Evolutionary conservation across 139 green algal genomes (phyloP).

Genomic region (Chlorella sp.): DNA sequence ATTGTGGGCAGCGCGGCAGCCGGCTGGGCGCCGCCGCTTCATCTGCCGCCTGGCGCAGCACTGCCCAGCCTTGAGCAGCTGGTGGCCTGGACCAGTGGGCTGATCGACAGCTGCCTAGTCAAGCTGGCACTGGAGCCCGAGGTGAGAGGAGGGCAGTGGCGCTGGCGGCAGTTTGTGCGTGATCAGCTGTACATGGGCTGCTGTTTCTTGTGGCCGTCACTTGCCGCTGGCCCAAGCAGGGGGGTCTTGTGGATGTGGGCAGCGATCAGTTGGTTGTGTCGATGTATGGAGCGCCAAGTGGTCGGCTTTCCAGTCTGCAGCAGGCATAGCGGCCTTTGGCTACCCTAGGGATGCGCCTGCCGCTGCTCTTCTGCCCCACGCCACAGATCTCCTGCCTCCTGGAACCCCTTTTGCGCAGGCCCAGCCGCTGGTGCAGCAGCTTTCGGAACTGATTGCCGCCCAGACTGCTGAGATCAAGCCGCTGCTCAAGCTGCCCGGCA

Average conservation of each 20-base stretch:
- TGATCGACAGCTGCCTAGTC: slow-evolving; percentile 23
- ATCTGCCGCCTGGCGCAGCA: background rate
- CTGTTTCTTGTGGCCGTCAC: no score
- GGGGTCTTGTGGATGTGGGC: no score
- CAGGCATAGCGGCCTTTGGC: no score
- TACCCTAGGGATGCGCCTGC: no score
- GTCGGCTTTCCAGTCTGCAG: no score
- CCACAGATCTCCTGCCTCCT: background rate
- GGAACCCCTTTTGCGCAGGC: background rate
- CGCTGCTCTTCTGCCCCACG: background rate
- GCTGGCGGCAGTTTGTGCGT: no score
- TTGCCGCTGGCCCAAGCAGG: no score
- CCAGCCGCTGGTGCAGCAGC: background rate
- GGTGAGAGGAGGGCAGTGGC: no score
- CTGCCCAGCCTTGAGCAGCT: slow-evolving; percentile 1
- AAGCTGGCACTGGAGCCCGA: slow-evolving; percentile 8
- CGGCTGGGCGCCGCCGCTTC: background rate
- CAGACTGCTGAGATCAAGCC: background rate
- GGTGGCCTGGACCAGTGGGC: slow-evolving; percentile 14
- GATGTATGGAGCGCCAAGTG: no score
- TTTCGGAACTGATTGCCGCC: background rate
- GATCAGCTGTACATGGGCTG: no score
- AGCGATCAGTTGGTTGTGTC: no score
- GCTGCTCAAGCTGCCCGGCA: slow-evolving; percentile 24
- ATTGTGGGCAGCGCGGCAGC: background rate